Base-by-base conservation (phyloP, 495 filamentous ascomycete genomes). In the Elaphomyces granulatus region DNA sequence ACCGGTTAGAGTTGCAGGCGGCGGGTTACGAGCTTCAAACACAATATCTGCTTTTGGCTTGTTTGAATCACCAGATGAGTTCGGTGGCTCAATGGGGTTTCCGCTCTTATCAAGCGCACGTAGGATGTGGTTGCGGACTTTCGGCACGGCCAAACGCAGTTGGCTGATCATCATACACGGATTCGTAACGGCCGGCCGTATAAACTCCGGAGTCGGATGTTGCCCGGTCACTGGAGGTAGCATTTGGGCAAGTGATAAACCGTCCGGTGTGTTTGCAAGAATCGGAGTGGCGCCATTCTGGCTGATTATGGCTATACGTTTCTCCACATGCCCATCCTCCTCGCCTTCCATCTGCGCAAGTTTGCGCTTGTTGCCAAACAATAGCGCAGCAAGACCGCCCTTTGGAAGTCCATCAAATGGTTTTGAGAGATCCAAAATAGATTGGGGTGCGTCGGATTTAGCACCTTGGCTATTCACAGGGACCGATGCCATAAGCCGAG, bases 351-450 rank as follows among this genome's bases (percentile, higher is more conserved):
- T 50, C 2, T 71, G 68, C 12, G 77, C 73, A 14, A 79, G 68
- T 50, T 88, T 94, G 15, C 90, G 75, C 57, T 95, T 99, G 53
- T 93, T 96, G 1, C 92, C 90, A 15, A 96, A 68, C 0, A 99
- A 62, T 55, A 99, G 70, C 12, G 82, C 67, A 3, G 82, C 74
- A 31, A 99, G 65, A 0, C 90, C 90, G 20, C 92, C 92, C 52
- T 83, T 83, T 0, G 90, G 90, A 30, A 95, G 62, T 8, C 90
- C 88, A 55, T 96, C 90, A 45, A 82, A 95, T 1, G 90, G 92
- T 51, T 90, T 93, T 18, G 86, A 90, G 2, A 96, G 68, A 51
- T 99, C 90, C 12, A 99, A 65, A 33, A 87, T 79, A 15, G 81
- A 81, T 48, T 88, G 83, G 2, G 87, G 85, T 2, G 80, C 67